These are phyloP conservation scores for Citrus unshiu DNA, from an alignment of 345 rosid species.

Conservation along the genomic window DNA sequence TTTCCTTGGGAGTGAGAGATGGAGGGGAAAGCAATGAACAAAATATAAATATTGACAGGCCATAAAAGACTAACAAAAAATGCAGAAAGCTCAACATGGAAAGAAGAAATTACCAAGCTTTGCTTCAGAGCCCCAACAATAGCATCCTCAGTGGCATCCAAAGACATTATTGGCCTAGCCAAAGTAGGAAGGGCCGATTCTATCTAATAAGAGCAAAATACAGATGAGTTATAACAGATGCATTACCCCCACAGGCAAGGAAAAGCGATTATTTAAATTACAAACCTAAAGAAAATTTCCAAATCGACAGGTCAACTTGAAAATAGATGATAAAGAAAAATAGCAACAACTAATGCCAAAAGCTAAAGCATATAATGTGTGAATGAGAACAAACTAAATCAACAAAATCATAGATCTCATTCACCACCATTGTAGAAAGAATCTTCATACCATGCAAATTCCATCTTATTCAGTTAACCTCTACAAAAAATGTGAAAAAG, in stretches of 20 bases:
- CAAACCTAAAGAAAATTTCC: not conserved
- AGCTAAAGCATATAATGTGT: constrained; percentile 2
- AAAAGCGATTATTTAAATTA: constrained; percentile 2
- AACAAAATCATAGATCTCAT: not conserved
- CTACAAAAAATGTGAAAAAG: not conserved
- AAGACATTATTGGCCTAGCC: constrained; percentile 90
- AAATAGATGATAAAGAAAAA: not conserved
- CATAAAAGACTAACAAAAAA: not conserved
- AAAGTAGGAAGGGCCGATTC: constrained; percentile 89
- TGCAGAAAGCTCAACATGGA: not conserved
- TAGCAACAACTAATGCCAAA: not conserved
- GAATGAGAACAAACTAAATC: not conserved
- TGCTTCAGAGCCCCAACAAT: constrained; percentile 87
- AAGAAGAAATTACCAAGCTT: constrained; percentile 64
- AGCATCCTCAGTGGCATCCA: constrained; percentile 97
- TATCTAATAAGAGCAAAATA: constrained; percentile 51
- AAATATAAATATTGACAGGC: not conserved
- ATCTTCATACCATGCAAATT: not conserved
- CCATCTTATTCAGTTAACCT: not conserved
- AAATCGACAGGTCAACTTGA: not conserved
- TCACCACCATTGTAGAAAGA: not conserved
- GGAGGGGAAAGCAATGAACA: not conserved
- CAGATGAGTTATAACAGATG: constrained; percentile 1
- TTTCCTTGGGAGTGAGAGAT: not conserved
- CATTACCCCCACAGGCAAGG: constrained; percentile 1